Base-by-base conservation (phyloP, 148 eudicot species). In the Cornus kousa region DNA sequence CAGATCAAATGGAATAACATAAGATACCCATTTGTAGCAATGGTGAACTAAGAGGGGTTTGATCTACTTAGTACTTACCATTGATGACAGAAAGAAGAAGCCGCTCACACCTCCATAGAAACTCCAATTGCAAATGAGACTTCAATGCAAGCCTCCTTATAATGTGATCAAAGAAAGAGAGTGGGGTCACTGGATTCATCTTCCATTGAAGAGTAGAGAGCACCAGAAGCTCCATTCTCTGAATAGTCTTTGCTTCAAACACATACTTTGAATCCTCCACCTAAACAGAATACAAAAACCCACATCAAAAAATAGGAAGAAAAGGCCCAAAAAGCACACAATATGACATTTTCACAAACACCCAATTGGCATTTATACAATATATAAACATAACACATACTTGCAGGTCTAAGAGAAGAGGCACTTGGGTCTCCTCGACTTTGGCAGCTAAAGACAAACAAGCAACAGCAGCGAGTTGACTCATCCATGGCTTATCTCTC, bases 401-500 rank as follows among this genome's bases (percentile, higher is more conserved):
- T 84, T 92, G 98, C 23, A 92, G 81, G 78, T 92, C 91, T 23
- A 86, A 59, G 7, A 93, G 84, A 81, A 83, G 89, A 70, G 95
- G 97, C 73, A 89, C 91, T 84, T 86, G 87, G 64, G 86, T 87
- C 74, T 91, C 98, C 85, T 91, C 92, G 74, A 93, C 80, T 77
- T 95, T 95, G 60, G 97, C 87, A 87, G 97, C 97, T 69, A 95
- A 65, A 74, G 98, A 91, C 35, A 95, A 89, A 74, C 93, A 92
- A 80, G 97, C 94, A 80, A 92, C 85, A 80, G 95, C 92, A 78
- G 80, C 89, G 73, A 95, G 86, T 57, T 95, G 98, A 72, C 76
- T 77, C 91, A 93, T 81, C 98, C 98, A 95, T 48, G 94, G 91
- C 85, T 78, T 82, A 28, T 93, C 91, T 68, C 62, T 81, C 79